These are phyloP conservation scores for Candida silvatica DNA, from an alignment of 805 yeast genomes.

Conservation along the genomic window DNA sequence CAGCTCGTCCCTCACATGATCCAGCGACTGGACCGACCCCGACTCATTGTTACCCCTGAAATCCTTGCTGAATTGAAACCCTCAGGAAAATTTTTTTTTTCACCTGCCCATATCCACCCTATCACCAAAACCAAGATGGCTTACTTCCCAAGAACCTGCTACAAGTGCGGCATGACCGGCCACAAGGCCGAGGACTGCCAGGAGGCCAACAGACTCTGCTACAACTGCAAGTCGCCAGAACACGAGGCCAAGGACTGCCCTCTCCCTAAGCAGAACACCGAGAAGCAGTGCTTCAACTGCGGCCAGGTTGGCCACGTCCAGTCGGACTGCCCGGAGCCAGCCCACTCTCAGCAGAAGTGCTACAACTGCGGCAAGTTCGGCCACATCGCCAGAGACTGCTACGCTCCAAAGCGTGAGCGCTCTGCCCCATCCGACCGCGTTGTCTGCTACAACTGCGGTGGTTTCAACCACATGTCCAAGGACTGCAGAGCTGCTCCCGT, in stretches of 20 bases:
- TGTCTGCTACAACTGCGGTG: slow-evolving; percentile 86
- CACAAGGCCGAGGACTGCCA: slow-evolving; percentile 85
- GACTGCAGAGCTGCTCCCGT: slow-evolving; percentile 64
- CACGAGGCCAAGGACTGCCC: slow-evolving; percentile 88
- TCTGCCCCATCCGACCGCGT: slow-evolving; percentile 22
- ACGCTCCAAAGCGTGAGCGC: slow-evolving; percentile 29
- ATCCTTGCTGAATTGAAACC: too few species aligned
- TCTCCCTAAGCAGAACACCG: slow-evolving; percentile 74
- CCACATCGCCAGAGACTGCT: slow-evolving; percentile 75
- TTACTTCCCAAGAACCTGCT: slow-evolving; percentile 59
- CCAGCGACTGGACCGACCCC: too few species aligned
- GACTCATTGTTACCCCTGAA: too few species aligned
- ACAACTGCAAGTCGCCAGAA: slow-evolving; percentile 87
- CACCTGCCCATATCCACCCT: too few species aligned
- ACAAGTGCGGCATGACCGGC: slow-evolving; percentile 88
- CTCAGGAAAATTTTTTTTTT: too few species aligned
- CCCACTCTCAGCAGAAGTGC: slow-evolving; percentile 55
- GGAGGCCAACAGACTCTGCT: slow-evolving; percentile 79
- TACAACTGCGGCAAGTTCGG: slow-evolving; percentile 74
- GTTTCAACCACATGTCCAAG: slow-evolving; percentile 88
- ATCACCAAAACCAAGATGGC: too few species aligned
- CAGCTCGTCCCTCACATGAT: too few species aligned
- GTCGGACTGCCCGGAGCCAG: slow-evolving; percentile 68
- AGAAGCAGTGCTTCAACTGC: slow-evolving; percentile 90
- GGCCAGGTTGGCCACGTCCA: slow-evolving; percentile 87